phyloP scores from a whole-genome alignment of 1,139 yeast species.

The Candida sp. region DNA sequence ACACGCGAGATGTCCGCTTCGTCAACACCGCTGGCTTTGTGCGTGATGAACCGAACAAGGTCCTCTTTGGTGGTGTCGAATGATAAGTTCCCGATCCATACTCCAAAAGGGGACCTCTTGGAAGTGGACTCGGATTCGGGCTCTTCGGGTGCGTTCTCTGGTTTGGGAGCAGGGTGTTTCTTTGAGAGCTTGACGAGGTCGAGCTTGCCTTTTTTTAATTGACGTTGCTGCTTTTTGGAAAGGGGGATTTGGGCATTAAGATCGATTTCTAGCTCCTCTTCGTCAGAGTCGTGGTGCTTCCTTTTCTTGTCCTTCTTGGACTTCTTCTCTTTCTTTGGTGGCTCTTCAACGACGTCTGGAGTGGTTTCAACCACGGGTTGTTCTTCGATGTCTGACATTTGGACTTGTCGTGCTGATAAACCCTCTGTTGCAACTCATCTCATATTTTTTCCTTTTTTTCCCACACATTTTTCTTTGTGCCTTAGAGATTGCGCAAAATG shows the following conservation, averaged over 20 bases:
- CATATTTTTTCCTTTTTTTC: constrained; percentile 5
- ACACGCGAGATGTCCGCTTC: constrained; percentile 61
- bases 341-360: background rate
- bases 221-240: constrained; percentile 90
- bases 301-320: constrained; percentile 17
- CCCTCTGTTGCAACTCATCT: constrained; percentile 3
- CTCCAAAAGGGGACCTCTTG: constrained; percentile 65
- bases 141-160: constrained; percentile 29
- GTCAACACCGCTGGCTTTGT: constrained; percentile 54
- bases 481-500: no score
- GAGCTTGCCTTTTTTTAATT: constrained; percentile 79
- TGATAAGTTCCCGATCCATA: constrained; percentile 94
- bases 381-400: constrained; percentile 11
- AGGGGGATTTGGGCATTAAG: constrained; percentile 79
- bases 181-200: constrained; percentile 60
- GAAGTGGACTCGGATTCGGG: constrained; percentile 19
- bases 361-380: background rate
- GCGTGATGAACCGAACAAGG: constrained; percentile 62
- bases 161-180: constrained; percentile 51
- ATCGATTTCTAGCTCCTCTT: constrained; percentile 70
- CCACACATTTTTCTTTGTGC: background rate
- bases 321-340: constrained; percentile 11
- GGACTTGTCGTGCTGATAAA: background rate
- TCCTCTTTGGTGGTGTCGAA: constrained; percentile 87
- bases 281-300: background rate